Base-by-base conservation (phyloP, 129 eudicot species). In the Flaveria brownii region DNA sequence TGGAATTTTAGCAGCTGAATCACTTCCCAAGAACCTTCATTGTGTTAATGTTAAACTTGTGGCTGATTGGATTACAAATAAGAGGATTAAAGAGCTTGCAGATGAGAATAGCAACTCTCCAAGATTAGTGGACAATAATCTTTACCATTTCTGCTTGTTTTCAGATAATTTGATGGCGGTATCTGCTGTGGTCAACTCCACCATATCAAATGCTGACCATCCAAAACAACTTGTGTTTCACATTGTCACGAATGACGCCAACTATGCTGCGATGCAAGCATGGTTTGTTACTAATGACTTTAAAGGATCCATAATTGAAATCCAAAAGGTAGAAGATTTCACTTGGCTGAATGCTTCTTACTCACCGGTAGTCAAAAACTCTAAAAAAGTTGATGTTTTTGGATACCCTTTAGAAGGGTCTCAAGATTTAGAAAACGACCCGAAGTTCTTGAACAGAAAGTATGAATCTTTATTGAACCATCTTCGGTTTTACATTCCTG, bases 201-300 rank as follows among this genome's bases (percentile, higher is more conserved):
- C 98, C 7, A 72, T 90, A 39, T 88, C 84, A 33, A 92, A 90
- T 55, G 90, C 96, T 26, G 96, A 90, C 74, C 98, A 92, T 68
- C 98, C 98, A 5, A 86, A 88, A 72, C 98, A 90, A 84, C 92
- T 92, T 16, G 94, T 92, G 73, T 92, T 92, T 80, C 98, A 92
- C 73, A 70, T 92, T 4, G 98, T 90, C 62, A 92, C 98, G 6
- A 86, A 86, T 71, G 85, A 80, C 30, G 88, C 92, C 10, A 85
- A 82, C 61, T 88, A 88, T 41, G 98, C 92, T 8, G 84, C 89
- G 1, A 92, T 90, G 98, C 94, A 86, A 60, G 89, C 92, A 59
- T 92, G 98, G 98, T 92, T 92, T 83, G 70, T 88, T 14, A 80
- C 67, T 26, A 86, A 90, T 22, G 92, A 90, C 85, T 90, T 88